Evolutionary conservation across 2,329 filamentous ascomycete species (phyloP), one percentile per base, ranked within the genome.

Genomic region (Arthrobotrys conoides): DNA sequence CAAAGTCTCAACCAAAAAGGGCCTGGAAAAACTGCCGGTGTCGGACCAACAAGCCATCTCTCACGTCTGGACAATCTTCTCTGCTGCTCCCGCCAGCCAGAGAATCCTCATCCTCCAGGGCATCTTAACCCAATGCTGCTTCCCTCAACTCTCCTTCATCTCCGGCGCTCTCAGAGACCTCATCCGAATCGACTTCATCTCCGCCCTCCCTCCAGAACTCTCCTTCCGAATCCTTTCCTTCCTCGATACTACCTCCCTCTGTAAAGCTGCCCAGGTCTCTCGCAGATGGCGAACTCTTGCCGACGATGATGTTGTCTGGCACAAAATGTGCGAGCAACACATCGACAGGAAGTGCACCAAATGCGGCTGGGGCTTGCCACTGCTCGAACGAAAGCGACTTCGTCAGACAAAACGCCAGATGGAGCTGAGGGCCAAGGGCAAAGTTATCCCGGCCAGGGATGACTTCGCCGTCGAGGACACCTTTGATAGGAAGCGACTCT

Each of bases 231-330:
- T 99, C 44, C 88, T 99, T 1, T 94, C 92, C 82, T 96, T 92
- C 82, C 91, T 99, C 75, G 96, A 99, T 84, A 97, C 95, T 0
- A 92, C 92, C 1, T 97, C 95, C 0, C 88, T 99, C 0, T 98
- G 96, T 87, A 97, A 97, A 84, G 95, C 96, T 0, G 93, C 96
- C 0, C 94, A 97, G 84, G 96, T 99, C 70, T 97, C 93, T 83
- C 90, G 91, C 75, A 89, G 91, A 82, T 99, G 96, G 96, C 89
- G 93, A 80, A 89, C 89, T 72, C 86, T 99, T 48, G 95, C 96
- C n/a, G 96, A 98, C 82, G 95, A 97, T 83, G 95, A 99, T 84
- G 92, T 97, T 8, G 95, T 99, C 3, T 99, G 96, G 96, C 93
- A 97, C 83, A 92, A 91, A 80, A 97, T 98, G 94, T 99, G 96